Evolutionary conservation across 2,329 filamentous ascomycete species (phyloP).

Genomic region (Pyrenochaeta sp.): DNA sequence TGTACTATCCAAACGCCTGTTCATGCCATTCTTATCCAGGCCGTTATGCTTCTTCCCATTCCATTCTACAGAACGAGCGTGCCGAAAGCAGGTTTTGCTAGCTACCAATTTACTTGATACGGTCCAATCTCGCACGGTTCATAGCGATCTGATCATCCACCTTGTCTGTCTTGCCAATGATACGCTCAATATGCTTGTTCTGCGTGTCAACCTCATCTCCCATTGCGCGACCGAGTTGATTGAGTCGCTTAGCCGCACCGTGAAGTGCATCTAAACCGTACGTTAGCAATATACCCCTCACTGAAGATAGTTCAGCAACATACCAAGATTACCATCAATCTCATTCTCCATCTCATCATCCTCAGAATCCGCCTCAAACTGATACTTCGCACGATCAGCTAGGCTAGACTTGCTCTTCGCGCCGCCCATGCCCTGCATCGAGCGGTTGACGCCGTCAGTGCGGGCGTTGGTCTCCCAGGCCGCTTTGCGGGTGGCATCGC

Average conservation of each 20-base stretch:
- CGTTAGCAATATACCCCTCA: not conserved
- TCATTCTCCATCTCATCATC: conserved; percentile 72
- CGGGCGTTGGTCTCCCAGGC: conserved; percentile 52
- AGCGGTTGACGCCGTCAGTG: conserved; percentile 29
- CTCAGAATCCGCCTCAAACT: conserved; percentile 45
- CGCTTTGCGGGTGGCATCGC: conserved; percentile 64
- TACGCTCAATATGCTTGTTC: conserved; percentile 79
- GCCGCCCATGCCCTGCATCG: conserved; percentile 19
- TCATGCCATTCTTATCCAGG: not conserved
- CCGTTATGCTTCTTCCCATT: too few relatives aligned
- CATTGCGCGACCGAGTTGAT: conserved; percentile 76
- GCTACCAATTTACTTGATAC: conserved; percentile 66
- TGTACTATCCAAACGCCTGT: not conserved
- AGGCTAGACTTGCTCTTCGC: conserved; percentile 32
- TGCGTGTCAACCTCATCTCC: conserved; percentile 78
- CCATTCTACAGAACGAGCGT: too few relatives aligned
- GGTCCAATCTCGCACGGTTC: conserved; percentile 76
- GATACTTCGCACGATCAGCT: conserved; percentile 45
- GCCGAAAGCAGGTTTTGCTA: too few relatives aligned
- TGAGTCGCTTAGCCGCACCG: conserved; percentile 72
- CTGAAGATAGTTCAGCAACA: conserved; percentile 31
- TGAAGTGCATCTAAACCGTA: conserved; percentile 60
- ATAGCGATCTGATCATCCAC: conserved; percentile 80
- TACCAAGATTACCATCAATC: conserved; percentile 54
- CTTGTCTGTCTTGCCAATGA: conserved; percentile 83